Conservation (phyloP, 257 asterid species). For the Rehmannia glutinosa region DNA sequence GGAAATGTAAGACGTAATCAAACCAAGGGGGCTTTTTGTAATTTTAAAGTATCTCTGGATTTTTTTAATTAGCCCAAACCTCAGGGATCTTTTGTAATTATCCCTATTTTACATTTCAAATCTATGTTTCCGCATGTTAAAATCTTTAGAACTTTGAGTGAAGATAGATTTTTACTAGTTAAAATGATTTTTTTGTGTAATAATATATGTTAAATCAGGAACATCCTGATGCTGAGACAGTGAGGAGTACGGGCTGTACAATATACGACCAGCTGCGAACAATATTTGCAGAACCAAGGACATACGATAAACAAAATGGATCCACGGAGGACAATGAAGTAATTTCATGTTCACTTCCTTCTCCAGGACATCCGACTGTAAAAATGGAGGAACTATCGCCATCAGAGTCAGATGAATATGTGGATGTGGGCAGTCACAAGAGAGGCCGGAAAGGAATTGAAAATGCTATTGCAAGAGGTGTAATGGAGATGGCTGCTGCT, state of each 20-base stretch:
- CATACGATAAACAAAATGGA: conserved; percentile 30
- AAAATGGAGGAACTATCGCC: conserved; percentile 45
- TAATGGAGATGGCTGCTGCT: conserved; percentile 77
- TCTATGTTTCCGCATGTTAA: neutral
- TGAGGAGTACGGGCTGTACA: conserved; percentile 61
- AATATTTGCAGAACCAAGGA: conserved; percentile 46
- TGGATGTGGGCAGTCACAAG: conserved; percentile 37
- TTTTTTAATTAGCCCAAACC: too few species aligned
- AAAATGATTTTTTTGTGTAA: neutral
- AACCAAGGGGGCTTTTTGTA: too few species aligned
- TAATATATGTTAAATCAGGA: conserved; percentile 42
- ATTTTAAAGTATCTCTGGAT: too few species aligned
- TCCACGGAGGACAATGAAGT: conserved; percentile 30
- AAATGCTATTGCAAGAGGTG: conserved; percentile 64
- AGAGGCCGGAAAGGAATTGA: conserved; percentile 70
- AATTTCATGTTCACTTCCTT: conserved; percentile 18
- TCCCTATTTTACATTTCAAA: too few species aligned
- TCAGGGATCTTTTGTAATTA: too few species aligned
- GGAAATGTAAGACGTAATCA: too few species aligned
- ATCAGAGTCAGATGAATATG: conserved; percentile 55
- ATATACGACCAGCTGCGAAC: conserved; percentile 50
- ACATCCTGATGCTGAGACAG: conserved; percentile 81
- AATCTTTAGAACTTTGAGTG: neutral
- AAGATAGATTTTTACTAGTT: neutral
- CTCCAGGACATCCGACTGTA: conserved; percentile 23